A percentile compares a stretch with the other conserved stretches of the same genome.
phyloP scores from a whole-genome alignment of 2,329 filamentous ascomycete species.

The Cylindrodendrum hubeiense region DNA sequence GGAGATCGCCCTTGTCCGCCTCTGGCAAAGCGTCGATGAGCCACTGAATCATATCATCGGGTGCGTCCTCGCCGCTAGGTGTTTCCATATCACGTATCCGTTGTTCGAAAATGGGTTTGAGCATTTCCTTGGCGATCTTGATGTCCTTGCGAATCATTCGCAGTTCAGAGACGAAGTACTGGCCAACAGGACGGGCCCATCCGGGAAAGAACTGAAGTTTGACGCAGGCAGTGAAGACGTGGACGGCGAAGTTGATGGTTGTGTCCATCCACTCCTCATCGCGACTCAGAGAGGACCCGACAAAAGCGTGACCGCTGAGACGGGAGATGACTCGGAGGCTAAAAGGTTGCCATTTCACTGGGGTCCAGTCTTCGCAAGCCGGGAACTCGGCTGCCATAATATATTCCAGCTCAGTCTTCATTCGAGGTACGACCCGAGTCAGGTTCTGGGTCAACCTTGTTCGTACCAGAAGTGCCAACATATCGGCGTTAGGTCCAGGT shows the following conservation, averaged over 20 bases:
- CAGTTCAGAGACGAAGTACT: slow-evolving; percentile 61
- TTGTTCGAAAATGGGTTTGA: slow-evolving; percentile 61
- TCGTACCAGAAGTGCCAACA: slow-evolving; percentile 58
- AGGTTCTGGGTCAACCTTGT: slow-evolving; percentile 63
- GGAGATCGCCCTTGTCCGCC: slow-evolving; percentile 53
- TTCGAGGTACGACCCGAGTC: slow-evolving; percentile 57
- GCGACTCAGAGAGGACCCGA: slow-evolving; percentile 63
- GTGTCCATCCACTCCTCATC: slow-evolving; percentile 67
- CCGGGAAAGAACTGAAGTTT: slow-evolving; percentile 65
- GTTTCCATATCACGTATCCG: slow-evolving; percentile 56
- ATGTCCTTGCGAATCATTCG: slow-evolving; percentile 59
- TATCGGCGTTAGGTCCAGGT: slow-evolving; percentile 59
- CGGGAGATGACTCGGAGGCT: slow-evolving; percentile 65
- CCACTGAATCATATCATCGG: slow-evolving; percentile 60
- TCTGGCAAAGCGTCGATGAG: slow-evolving; percentile 56
- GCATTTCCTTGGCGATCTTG: slow-evolving; percentile 55
- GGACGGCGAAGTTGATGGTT: slow-evolving; percentile 62
- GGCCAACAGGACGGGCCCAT: slow-evolving; percentile 61
- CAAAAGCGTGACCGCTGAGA: slow-evolving; percentile 65
- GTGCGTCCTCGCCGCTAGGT: slow-evolving; percentile 50
- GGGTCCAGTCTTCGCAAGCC: slow-evolving; percentile 66
- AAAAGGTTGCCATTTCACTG: slow-evolving; percentile 65
- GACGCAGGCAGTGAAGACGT: slow-evolving; percentile 61
- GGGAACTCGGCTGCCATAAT: slow-evolving; percentile 62
- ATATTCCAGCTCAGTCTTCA: slow-evolving; percentile 61